These are phyloP conservation scores for Stephania japonica DNA, from an alignment of 164 flowering plant species.

Conservation along the genomic window DNA sequence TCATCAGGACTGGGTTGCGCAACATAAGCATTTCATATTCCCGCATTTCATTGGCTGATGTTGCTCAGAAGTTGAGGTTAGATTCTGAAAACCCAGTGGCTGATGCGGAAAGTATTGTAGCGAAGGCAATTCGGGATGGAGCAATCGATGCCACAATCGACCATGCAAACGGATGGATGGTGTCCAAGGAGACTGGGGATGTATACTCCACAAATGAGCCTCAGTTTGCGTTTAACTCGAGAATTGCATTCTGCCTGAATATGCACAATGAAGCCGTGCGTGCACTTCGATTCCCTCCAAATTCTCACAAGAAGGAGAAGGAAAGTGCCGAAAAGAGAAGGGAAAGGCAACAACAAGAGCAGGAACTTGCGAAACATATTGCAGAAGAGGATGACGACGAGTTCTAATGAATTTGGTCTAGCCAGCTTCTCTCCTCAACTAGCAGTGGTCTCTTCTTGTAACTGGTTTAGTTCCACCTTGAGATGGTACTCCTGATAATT, in stretches of 20 bases:
- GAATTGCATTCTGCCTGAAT: slow-evolving; percentile 88
- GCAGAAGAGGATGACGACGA: slow-evolving; percentile 99
- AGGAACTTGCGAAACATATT: slow-evolving; percentile 91
- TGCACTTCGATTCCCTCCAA: slow-evolving; percentile 79
- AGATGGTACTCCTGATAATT: background rate
- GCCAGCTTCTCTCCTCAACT: background rate
- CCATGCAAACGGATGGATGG: slow-evolving; percentile 79
- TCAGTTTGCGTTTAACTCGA: slow-evolving; percentile 72
- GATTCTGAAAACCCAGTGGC: slow-evolving; percentile 78
- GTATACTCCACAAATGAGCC: slow-evolving; percentile 92
- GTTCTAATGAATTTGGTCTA: slow-evolving; percentile 26
- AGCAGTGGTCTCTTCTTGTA: background rate
- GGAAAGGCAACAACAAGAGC: slow-evolving; percentile 89
- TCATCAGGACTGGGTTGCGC: slow-evolving; percentile 86
- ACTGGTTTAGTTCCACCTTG: background rate
- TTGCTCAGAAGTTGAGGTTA: slow-evolving; percentile 74
- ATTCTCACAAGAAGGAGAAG: slow-evolving; percentile 79
- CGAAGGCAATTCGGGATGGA: slow-evolving; percentile 94
- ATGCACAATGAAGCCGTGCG: slow-evolving; percentile 94
- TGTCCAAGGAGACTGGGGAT: slow-evolving; percentile 90
- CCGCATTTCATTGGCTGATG: slow-evolving; percentile 75
- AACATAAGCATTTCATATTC: slow-evolving; percentile 94
- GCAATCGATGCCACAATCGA: slow-evolving; percentile 90
- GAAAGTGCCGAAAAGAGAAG: slow-evolving; percentile 93
- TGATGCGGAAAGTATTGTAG: slow-evolving; percentile 91